Evolutionary conservation across 1,284 basidiomycete species (phyloP), one percentile per base, ranked within the genome.

Genomic region (Hemileia vastatrix): DNA sequence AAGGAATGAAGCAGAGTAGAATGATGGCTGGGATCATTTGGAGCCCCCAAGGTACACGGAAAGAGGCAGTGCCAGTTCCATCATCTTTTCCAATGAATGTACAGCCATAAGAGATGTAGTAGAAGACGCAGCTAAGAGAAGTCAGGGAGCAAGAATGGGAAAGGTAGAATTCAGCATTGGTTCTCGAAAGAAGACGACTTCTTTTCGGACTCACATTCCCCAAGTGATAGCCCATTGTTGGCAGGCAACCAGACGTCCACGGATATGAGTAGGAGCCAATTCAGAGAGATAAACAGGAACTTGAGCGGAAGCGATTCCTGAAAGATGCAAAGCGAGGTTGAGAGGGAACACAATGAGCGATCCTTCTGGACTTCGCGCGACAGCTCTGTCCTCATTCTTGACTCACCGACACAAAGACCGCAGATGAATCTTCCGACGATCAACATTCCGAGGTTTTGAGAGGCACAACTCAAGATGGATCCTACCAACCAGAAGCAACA

Each of bases 281-380:
- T 68, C 67, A 40, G 66, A 62, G 23, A 66, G 53, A 44, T 68
- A 68, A 36, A 66, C 59, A 24, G 67, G 67, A 2, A 68, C 66
- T 45, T 64, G 61, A 43, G 67, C 64, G 18, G 67, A 68, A 43
- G 61, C 57, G 48, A 68, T 67, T 40, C 36, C 36, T 11, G 15
- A n/a, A 11, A 15, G 36, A 40, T 4, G 1, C 13, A 6, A 27
- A 27, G 27, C 2, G 27, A 27, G 6, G 27, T 27, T 6, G 27
- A 27, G 27, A 27, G 27, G 6, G 6, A 2, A 27, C 27, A 27
- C 2, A 27, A 6, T 27, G 2, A 27, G 27, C 27, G 27, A 27
- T 27, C 27, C 27, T 27, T 27, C 27, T 27, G 6, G 27, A 6
- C 27, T 27, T 27, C 27, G 27, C 27, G 27, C 27, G 27, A 27